These are phyloP conservation scores for Flaveria floridana DNA, from an alignment of 140 eudicot species.

Conservation along the genomic window DNA sequence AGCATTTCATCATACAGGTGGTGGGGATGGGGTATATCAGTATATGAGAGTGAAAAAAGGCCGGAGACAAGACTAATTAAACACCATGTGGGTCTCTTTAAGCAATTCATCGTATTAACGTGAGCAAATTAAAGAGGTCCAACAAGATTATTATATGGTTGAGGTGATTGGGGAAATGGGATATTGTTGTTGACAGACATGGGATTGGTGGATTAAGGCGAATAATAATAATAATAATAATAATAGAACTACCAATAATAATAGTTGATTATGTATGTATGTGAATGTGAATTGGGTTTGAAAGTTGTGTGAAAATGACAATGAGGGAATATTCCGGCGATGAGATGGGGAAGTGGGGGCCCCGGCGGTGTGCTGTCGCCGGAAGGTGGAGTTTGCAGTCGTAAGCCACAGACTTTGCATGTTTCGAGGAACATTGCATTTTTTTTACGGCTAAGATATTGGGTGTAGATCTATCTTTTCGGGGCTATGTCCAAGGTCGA, in stretches of 20 bases:
- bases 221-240: background rate
- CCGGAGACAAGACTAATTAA: conserved; percentile 17
- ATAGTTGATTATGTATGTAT: background rate
- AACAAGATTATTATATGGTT: background rate
- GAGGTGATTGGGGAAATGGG: conserved; percentile 31
- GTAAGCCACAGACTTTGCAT: conserved; percentile 21
- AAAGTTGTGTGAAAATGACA: conserved; percentile 10
- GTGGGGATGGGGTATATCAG: background rate
- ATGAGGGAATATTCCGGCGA: conserved; percentile 22
- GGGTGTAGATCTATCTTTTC: no score
- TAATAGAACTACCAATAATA: background rate
- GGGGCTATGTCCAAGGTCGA: no score
- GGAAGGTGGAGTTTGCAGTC: conserved; percentile 20
- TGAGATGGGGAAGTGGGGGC: conserved; percentile 16
- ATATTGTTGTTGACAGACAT: conserved; percentile 24
- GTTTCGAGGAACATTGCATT: conserved; percentile 25
- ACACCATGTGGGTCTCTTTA: background rate
- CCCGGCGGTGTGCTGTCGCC: conserved; percentile 31
- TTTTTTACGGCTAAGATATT: no score
- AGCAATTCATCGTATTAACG: conserved; percentile 17
- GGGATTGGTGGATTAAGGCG: conserved; percentile 27
- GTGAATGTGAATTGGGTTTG: conserved; percentile 5
- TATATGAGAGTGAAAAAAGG: background rate
- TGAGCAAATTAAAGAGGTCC: conserved; percentile 26
- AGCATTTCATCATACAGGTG: conserved; percentile 30